A percentile compares a stretch with the other conserved stretches of the same genome.
phyloP scores from a whole-genome alignment of 2,329 filamentous ascomycete species.

The Rosellinia necatrix region DNA sequence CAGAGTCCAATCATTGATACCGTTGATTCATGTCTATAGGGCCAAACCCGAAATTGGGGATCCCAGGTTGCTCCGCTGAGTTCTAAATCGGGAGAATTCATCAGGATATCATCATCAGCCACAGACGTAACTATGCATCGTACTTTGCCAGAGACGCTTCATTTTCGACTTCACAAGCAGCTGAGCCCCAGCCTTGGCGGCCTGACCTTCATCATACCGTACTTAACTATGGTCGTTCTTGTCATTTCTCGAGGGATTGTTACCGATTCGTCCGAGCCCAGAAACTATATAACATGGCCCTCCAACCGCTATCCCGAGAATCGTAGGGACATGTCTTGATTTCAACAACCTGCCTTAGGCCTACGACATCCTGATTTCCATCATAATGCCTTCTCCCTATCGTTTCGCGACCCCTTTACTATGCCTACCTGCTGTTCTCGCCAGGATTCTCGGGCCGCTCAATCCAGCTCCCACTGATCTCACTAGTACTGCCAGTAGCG shows the following conservation, averaged over 20 bases:
- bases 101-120: not conserved
- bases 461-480: conserved; percentile 44
- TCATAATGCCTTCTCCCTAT: conserved; percentile 10
- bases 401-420: conserved; percentile 6
- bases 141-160: too few relatives aligned
- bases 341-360: not conserved
- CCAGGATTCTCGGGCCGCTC: conserved; percentile 37
- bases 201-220: too few relatives aligned
- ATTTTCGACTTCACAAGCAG: too few relatives aligned
- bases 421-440: conserved; percentile 16
- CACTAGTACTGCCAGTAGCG: conserved; percentile 39
- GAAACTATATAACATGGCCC: too few relatives aligned
- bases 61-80: not conserved
- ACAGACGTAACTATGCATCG: too few relatives aligned
- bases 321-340: not conserved
- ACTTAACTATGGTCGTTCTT: too few relatives aligned
- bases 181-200: too few relatives aligned
- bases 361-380: not conserved
- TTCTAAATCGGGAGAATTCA: not conserved
- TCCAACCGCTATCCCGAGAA: too few relatives aligned
- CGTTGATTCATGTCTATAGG: not conserved
- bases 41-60: not conserved
- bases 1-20: not conserved
- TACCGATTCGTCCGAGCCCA: too few relatives aligned
- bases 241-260: too few relatives aligned